phyloP scores from a whole-genome alignment of 371 early-diverging fungal species.

The Mucor piriformis region DNA sequence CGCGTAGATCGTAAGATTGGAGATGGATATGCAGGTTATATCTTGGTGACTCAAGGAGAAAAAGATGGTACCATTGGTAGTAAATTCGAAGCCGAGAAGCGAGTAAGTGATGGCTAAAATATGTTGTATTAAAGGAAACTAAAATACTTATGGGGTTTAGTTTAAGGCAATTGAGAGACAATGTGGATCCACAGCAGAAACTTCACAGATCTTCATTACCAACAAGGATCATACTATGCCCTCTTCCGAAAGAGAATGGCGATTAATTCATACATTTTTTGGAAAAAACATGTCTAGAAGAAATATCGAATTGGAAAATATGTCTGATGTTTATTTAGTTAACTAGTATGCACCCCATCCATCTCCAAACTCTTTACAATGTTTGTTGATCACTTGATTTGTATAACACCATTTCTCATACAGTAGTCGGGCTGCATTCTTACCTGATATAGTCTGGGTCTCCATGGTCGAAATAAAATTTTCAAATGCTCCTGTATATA shows the following conservation, averaged over 20 bases:
- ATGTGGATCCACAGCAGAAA: slow-evolving; percentile 38
- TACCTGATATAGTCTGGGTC: slow-evolving; percentile 62
- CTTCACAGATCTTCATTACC: slow-evolving; percentile 42
- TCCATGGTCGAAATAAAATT: slow-evolving; percentile 73
- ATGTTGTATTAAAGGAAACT: neutral
- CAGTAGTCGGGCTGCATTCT: slow-evolving; percentile 57
- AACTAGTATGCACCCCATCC: slow-evolving; percentile 45
- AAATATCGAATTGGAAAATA: slow-evolving; percentile 47
- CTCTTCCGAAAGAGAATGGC: slow-evolving; percentile 53
- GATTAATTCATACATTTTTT: slow-evolving; percentile 58
- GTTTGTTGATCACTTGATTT: neutral
- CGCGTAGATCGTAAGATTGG: slow-evolving; percentile 25
- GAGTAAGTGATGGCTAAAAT: slow-evolving; percentile 21
- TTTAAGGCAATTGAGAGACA: slow-evolving; percentile 35
- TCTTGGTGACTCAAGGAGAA: slow-evolving; percentile 59
- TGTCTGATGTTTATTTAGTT: slow-evolving; percentile 59
- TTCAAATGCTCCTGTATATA: slow-evolving; percentile 65
- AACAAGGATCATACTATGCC: slow-evolving; percentile 60
- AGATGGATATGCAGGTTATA: slow-evolving; percentile 44
- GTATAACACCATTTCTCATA: slow-evolving; percentile 51
- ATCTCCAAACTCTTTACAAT: slow-evolving; percentile 40
- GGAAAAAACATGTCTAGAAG: slow-evolving; percentile 53
- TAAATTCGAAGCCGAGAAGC: slow-evolving; percentile 44
- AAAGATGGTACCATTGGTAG: slow-evolving; percentile 48
- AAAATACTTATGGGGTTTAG: slow-evolving; percentile 10